Conservation (phyloP, 2,329 filamentous ascomycete species). For the Podosphaera xanthii region DNA sequence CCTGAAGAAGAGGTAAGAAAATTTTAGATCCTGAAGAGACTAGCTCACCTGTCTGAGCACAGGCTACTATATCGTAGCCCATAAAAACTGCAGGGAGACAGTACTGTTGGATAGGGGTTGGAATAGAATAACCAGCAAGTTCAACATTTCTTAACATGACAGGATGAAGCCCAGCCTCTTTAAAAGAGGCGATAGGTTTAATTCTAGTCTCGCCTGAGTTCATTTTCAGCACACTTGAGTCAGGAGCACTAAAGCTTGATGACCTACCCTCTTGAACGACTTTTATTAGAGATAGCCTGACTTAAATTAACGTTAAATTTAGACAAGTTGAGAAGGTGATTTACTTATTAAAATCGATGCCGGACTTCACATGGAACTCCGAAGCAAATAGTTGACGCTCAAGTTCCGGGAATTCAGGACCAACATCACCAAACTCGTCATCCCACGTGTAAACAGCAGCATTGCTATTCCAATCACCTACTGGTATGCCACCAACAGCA, state of each 20-base stretch:
- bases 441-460: slow-evolving; percentile 51
- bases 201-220: slow-evolving; percentile 29
- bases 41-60: slow-evolving; percentile 69
- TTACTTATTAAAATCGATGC: slow-evolving; percentile 41
- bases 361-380: slow-evolving; percentile 25
- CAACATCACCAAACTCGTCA: slow-evolving; percentile 70
- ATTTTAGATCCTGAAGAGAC: not conserved
- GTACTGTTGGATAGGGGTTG: slow-evolving; percentile 76
- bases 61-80: slow-evolving; percentile 63
- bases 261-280: slow-evolving; percentile 1
- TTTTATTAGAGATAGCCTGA: not conserved
- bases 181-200: slow-evolving; percentile 33
- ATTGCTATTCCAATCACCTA: slow-evolving; percentile 12
- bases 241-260: not conserved
- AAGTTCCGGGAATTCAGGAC: slow-evolving; percentile 43
- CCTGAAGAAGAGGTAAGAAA: slow-evolving; percentile 26
- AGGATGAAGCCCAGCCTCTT: slow-evolving; percentile 65
- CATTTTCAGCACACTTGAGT: slow-evolving; percentile 8
- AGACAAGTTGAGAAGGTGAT: slow-evolving; percentile 11
- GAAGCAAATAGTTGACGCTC: slow-evolving; percentile 55
- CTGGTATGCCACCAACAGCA: slow-evolving; percentile 8
- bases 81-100: slow-evolving; percentile 56
- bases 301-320: not conserved
- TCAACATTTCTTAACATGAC: slow-evolving; percentile 57
- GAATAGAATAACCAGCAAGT: slow-evolving; percentile 43